phyloP scores from a whole-genome alignment of 768 basidiomycete species.

The Tremella mesenterica region DNA sequence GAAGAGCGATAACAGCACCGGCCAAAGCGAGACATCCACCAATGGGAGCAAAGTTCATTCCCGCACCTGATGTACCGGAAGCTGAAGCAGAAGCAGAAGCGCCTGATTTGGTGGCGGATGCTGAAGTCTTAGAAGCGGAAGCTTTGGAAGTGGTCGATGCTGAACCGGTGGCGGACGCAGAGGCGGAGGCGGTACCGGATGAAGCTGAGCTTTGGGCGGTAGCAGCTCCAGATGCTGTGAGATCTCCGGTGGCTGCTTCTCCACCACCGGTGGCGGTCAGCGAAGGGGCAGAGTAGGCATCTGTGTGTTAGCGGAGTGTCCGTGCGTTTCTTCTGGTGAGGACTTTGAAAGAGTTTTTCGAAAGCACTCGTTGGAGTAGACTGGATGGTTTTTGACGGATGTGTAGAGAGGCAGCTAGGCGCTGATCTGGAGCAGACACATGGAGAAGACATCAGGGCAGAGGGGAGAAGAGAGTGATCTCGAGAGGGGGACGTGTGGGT shows the following conservation, averaged over 20 bases:
- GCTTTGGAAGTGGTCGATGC: not conserved
- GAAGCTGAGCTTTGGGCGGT: conserved; percentile 5
- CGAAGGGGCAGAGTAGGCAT: conserved; percentile 29
- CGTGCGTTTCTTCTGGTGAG: no score
- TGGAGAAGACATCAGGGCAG: no score
- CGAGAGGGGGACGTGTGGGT: no score
- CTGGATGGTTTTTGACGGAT: no score
- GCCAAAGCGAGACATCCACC: conserved; percentile 8
- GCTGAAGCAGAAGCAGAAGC: conserved; percentile 10
- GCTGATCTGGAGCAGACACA: no score
- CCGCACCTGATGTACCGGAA: conserved; percentile 7
- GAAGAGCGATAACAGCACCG: conserved; percentile 19
- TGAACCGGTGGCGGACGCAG: conserved; percentile 8
- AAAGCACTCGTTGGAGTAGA: no score
- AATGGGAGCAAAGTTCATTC: conserved; percentile 2
- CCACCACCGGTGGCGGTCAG: conserved; percentile 38
- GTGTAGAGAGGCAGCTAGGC: no score
- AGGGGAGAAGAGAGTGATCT: no score
- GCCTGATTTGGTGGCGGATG: conserved; percentile 4
- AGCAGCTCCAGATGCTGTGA: conserved; percentile 5
- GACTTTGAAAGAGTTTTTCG: no score
- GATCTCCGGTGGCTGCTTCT: conserved; percentile 27
- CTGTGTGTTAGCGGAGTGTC: no score
- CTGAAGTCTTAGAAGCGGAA: conserved; percentile 7
- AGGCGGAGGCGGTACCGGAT: conserved; percentile 15